A percentile compares a stretch with the other conserved stretches of the same genome.
Evolutionary conservation across 139 green algal genomes (phyloP).

Genomic region (Ostreobium quekettii): DNA sequence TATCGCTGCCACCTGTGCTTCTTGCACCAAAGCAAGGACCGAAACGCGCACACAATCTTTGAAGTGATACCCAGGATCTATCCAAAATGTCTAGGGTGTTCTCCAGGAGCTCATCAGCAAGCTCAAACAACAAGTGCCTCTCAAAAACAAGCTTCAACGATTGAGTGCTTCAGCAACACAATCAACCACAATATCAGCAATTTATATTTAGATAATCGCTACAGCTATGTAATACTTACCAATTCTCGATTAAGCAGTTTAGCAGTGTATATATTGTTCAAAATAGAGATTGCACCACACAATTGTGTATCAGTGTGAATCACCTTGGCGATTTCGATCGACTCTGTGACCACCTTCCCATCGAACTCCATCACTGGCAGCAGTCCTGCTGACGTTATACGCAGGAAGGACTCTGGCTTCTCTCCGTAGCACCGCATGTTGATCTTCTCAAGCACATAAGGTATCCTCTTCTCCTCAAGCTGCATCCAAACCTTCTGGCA

Average conservation of each 20-base stretch:
- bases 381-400: conserved; percentile 62
- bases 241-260: conserved; percentile 13
- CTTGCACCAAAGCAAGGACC: no score
- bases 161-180: no score
- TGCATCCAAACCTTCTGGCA: conserved; percentile 77
- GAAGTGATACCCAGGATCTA: no score
- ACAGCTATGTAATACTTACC: conserved; percentile 12
- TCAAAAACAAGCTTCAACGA: no score
- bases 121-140: no score
- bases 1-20: no score
- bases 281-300: not conserved
- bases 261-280: not conserved
- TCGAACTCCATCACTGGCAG: conserved; percentile 87
- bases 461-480: conserved; percentile 94
- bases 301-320: conserved; percentile 24
- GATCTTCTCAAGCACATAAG: conserved; percentile 83
- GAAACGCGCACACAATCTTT: no score
- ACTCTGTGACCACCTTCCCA: conserved; percentile 66
- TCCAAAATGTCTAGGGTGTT: no score
- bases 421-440: conserved; percentile 94
- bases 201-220: no score
- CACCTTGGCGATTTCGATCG: conserved; percentile 29
- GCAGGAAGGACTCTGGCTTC: conserved; percentile 70
- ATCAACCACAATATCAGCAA: no score
- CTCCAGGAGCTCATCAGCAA: no score